These are phyloP conservation scores for Capronia coronata DNA, from an alignment of 2,329 filamentous ascomycete genomes.

Conservation along the genomic window DNA sequence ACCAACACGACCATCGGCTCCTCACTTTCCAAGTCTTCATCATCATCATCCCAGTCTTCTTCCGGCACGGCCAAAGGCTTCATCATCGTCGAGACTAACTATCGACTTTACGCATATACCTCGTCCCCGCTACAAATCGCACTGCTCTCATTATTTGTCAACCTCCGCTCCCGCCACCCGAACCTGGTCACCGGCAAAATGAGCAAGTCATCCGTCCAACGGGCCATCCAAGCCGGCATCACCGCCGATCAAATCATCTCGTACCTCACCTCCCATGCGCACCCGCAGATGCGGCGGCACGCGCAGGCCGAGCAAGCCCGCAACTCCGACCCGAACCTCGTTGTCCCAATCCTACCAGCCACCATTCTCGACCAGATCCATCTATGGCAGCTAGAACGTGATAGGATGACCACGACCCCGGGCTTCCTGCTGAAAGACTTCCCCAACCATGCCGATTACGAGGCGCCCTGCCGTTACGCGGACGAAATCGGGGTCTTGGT, in stretches of 20 bases:
- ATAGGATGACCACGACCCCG: conserved; percentile 76
- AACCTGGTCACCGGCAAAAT: conserved; percentile 91
- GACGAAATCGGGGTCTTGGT: conserved; percentile 83
- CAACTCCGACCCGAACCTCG: conserved; percentile 28
- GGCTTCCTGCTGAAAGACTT: conserved; percentile 93
- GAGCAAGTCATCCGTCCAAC: conserved; percentile 78
- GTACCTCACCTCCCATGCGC: conserved; percentile 85
- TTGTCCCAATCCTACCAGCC: conserved; percentile 69
- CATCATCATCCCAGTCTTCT: conserved; percentile 51
- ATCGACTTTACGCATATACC: conserved; percentile 94
- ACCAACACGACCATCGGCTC: conserved; percentile 63
- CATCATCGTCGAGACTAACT: conserved; percentile 97
- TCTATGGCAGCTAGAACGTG: conserved; percentile 94
- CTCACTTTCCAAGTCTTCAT: conserved; percentile 43
- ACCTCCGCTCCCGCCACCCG: conserved; percentile 81
- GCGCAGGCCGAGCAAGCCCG: conserved; percentile 35
- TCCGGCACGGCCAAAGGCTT: conserved; percentile 51
- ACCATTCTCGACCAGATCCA: conserved; percentile 97
- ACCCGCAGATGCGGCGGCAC: conserved; percentile 80
- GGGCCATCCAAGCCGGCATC: conserved; percentile 83
- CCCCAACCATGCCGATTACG: conserved; percentile 59
- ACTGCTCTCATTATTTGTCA: conserved; percentile 82
- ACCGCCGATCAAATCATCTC: conserved; percentile 91
- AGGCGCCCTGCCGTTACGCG: conserved; percentile 55
- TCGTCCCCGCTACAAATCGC: conserved; percentile 89